phyloP scores from a whole-genome alignment of 2,329 filamentous ascomycete species.

The Fusarium coicis region DNA sequence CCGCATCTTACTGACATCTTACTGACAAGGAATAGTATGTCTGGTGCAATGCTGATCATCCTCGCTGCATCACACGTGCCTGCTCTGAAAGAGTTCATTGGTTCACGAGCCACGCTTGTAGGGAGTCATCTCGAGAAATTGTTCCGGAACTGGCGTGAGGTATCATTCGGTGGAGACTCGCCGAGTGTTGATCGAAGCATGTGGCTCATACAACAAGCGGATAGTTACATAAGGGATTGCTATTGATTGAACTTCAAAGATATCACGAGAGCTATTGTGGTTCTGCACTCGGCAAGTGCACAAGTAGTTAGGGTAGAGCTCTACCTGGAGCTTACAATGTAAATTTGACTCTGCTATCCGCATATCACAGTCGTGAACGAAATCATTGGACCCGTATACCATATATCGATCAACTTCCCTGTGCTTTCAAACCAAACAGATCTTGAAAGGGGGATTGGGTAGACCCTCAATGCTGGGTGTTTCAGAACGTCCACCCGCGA shows the following conservation, averaged over 20 bases:
- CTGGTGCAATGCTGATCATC: conserved; percentile 60
- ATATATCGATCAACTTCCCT: too few relatives aligned
- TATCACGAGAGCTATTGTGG: fast-evolving
- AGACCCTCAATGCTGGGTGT: too few relatives aligned
- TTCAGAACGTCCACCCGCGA: too few relatives aligned
- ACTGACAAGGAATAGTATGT: conserved; percentile 51
- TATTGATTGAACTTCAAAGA: neutral
- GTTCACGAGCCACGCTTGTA: conserved; percentile 51
- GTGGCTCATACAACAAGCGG: conserved; percentile 57
- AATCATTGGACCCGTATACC: too few relatives aligned
- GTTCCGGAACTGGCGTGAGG: conserved; percentile 55
- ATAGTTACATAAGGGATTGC: conserved; percentile 53
- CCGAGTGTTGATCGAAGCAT: conserved; percentile 61
- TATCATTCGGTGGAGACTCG: conserved; percentile 52
- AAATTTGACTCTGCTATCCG: neutral
- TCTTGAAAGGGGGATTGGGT: too few relatives aligned
- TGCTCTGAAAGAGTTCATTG: conserved; percentile 51
- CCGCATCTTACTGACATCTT: fast-evolving
- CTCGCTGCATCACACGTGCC: conserved; percentile 57
- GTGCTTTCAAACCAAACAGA: too few relatives aligned
- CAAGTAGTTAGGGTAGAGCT: neutral
- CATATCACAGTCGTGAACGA: neutral
- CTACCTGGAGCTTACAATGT: neutral
- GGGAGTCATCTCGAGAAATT: conserved; percentile 55
- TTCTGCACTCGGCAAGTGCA: fast-evolving